Evolutionary conservation across 371 early-diverging fungal species (phyloP).

Genomic region (Syncephalastrum sp.): DNA sequence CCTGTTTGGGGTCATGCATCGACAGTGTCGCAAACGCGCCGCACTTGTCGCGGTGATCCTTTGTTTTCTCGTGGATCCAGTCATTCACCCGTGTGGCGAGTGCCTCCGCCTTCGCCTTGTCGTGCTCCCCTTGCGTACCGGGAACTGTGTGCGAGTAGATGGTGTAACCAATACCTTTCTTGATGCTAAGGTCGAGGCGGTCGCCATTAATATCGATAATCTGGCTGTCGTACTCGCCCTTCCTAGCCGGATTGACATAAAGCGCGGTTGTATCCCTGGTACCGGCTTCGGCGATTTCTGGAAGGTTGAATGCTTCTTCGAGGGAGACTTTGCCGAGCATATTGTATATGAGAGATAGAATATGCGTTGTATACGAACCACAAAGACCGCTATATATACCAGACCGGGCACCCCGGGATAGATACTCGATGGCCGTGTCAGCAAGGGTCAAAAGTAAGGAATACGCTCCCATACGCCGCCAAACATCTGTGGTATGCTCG

Average conservation of each 20-base stretch:
- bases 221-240: not conserved
- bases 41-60: slow-evolving; percentile 5
- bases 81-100: slow-evolving; percentile 6
- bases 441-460: no score
- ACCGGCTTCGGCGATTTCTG: slow-evolving; percentile 5
- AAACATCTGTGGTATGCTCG: no score
- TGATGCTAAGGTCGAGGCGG: slow-evolving; percentile 1
- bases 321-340: slow-evolving; percentile 7
- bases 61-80: slow-evolving; percentile 8
- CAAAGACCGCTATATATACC: no score
- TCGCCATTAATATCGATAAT: slow-evolving; percentile 3
- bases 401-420: no score
- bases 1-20: slow-evolving; percentile 13
- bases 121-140: slow-evolving; percentile 3
- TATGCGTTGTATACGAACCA: no score
- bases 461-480: no score
- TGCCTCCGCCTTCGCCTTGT: not conserved
- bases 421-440: no score
- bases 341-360: no score
- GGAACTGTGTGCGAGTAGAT: slow-evolving; percentile 8
- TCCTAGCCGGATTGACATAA: not conserved
- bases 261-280: not conserved
- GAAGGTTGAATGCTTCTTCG: slow-evolving; percentile 9
- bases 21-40: slow-evolving; percentile 16
- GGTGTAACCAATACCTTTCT: slow-evolving; percentile 7